These are phyloP conservation scores for Ophiostoma himal-ulmi DNA, from an alignment of 2,329 filamentous ascomycete genomes.

Conservation along the genomic window DNA sequence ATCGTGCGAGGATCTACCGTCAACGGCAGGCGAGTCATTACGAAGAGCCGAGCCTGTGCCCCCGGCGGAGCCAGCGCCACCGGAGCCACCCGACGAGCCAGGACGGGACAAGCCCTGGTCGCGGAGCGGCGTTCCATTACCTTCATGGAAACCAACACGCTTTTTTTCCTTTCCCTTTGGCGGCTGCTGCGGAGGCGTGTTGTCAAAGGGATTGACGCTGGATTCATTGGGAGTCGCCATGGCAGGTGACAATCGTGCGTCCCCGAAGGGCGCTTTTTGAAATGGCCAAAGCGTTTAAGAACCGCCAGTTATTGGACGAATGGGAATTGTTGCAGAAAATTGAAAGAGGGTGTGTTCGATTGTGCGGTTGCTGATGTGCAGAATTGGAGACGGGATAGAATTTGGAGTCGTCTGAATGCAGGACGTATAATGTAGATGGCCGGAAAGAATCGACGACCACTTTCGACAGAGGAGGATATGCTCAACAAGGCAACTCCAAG, in stretches of 20 bases:
- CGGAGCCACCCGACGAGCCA: not conserved
- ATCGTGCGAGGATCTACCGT: constrained; percentile 19
- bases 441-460: not conserved
- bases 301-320: not conserved
- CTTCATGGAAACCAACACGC: constrained; percentile 27
- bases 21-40: constrained; percentile 2
- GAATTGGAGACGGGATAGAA: constrained; percentile 9
- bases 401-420: not conserved
- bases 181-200: constrained; percentile 12
- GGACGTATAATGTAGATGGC: not conserved
- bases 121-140: not conserved
- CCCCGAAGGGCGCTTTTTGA: not conserved
- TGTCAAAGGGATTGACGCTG: constrained; percentile 11
- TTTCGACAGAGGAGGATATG: not conserved
- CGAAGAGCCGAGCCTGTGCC: not conserved
- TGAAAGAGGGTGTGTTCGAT: not conserved
- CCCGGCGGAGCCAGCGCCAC: not conserved
- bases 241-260: not conserved
- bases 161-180: constrained; percentile 27
- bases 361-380: not conserved
- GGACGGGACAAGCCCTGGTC: constrained; percentile 3
- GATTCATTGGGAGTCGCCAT: constrained; percentile 23
- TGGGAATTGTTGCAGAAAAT: not conserved
- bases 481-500: not conserved
- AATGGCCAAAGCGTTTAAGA: not conserved